Percentiles rank a stretch among this genome's conserved stretches.
Conservation (phyloP, 106 monocot species). For the Alisma plantagoaquatica region DNA sequence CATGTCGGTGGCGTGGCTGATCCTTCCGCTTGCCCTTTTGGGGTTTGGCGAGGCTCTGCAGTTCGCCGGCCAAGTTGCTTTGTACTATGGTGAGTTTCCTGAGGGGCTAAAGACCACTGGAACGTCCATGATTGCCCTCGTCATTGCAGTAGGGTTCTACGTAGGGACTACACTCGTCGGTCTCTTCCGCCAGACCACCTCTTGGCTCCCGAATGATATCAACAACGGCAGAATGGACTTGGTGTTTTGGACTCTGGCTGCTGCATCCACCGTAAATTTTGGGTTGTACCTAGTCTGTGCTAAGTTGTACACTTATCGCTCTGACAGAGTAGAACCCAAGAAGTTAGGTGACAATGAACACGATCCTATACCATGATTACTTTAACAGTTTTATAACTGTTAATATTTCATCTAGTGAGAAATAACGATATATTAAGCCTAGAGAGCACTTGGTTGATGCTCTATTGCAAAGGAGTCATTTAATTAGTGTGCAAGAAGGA, state of each 20-base stretch:
- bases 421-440: no score
- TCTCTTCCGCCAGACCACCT: conserved; percentile 15
- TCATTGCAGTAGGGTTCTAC: conserved; percentile 38
- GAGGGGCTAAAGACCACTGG: conserved; percentile 30
- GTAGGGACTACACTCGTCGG: conserved; percentile 38
- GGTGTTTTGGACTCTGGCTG: conserved; percentile 47
- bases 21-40: conserved; percentile 27
- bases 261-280: conserved; percentile 31
- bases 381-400: no score
- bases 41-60: conserved; percentile 51
- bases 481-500: no score
- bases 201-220: conserved; percentile 50
- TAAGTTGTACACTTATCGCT: conserved; percentile 26
- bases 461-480: no score
- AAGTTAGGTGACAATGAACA: no score
- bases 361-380: no score
- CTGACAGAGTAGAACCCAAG: no score
- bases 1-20: conserved; percentile 42
- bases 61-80: conserved; percentile 46
- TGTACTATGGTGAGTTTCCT: conserved; percentile 67
- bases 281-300: conserved; percentile 37
- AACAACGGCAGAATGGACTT: conserved; percentile 35
- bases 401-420: no score
- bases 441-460: no score
- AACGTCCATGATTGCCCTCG: conserved; percentile 32